Evolutionary conservation across 768 basidiomycete species (phyloP), one percentile per base, ranked within the genome.

Genomic region (Tylopilus cervinicoccineus): DNA sequence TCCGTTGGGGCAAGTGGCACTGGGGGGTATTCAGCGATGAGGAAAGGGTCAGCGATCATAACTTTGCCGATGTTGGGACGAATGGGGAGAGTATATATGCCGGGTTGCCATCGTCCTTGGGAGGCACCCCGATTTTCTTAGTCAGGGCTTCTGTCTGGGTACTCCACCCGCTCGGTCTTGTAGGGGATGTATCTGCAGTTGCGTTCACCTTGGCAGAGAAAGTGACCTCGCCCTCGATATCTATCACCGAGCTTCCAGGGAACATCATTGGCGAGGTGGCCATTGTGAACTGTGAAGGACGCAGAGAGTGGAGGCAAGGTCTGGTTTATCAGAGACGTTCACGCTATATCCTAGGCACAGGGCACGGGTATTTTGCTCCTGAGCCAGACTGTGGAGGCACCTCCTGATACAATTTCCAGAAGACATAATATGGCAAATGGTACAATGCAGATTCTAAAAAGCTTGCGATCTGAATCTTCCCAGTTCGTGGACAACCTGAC

Each of bases 11-110:
- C 75, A 78, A 0, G 61, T 59, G 14, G 54, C 62, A 27, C 79
- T 77, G 31, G 77, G 31, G 77, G 74, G 48, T 78, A 78, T 48
- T 66, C 62, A 0, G 75, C 74, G 42, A 78, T 78, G 16, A 58
- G 56, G 46, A 68, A 63, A 6, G 73, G 74, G 44, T 79, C 75
- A 0, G 73, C 29, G 23, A 76, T n/a, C n/a, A n/a, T 20, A 46
- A 66, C 56, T 12, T 47, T 52, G 2, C 62, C 60, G 6, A 68
- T 75, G 28, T 58, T 59, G 23, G 70, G 65, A 45, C 77, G 71
- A 36, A 69, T 69, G 26, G 76, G 76, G 24, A 75, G 48, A 14
- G 73, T 74, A 56, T 74, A 56, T 74, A 75, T 16, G 45, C 38
- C 4, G 65, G 63, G 29, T 38, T 57, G 28, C 70, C 67, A n/a